These are phyloP conservation scores for Brassica rapa DNA, from an alignment of 345 rosid species.

Conservation along the genomic window DNA sequence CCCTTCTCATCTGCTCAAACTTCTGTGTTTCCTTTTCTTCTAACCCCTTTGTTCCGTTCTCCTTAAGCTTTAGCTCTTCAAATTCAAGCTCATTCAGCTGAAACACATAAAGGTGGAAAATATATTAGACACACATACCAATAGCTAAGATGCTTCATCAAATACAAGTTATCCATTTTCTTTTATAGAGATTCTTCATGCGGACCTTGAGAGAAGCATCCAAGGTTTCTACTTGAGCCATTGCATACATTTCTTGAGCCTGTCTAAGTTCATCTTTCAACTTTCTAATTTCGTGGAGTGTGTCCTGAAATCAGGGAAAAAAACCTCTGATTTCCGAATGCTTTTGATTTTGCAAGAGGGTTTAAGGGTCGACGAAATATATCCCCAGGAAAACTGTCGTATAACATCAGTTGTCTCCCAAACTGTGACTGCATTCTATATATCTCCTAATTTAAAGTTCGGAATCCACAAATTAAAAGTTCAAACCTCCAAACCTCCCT, in stretches of 20 bases:
- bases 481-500: no score
- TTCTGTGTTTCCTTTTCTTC: constrained; percentile 48
- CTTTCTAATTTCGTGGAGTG: constrained; percentile 50
- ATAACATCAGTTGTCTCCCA: no score
- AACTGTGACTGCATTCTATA: no score
- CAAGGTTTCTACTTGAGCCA: constrained; percentile 68
- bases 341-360: background rate
- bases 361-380: no score
- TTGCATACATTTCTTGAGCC: constrained; percentile 64
- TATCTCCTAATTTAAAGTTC: no score
- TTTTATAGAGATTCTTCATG: constrained; percentile 24
- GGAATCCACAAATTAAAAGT: no score
- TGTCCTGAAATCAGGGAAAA: constrained; percentile 42
- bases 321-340: background rate
- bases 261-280: constrained; percentile 78
- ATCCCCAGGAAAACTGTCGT: no score
- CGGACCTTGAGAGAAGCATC: constrained; percentile 37
- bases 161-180: background rate
- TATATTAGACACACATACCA: background rate
- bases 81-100: constrained; percentile 47
- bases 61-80: constrained; percentile 49
- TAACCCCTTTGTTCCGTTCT: constrained; percentile 40
- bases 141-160: constrained; percentile 4
- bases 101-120: background rate
- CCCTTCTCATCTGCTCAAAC: constrained; percentile 50